Conservation (phyloP, 2,329 filamentous ascomycete species). For the Clarireedia monteithiana region DNA sequence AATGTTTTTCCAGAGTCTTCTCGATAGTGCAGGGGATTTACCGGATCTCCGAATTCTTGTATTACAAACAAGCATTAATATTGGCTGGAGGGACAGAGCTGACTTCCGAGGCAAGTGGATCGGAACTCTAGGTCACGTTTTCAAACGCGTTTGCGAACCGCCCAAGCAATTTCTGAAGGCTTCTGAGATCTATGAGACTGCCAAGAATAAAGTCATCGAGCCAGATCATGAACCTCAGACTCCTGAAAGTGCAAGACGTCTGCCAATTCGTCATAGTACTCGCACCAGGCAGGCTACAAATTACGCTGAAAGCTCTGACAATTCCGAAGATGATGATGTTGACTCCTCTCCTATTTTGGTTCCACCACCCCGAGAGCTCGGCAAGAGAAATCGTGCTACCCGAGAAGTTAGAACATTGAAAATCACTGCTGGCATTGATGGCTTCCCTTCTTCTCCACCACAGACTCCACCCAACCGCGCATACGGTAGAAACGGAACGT, state of each 20-base stretch:
- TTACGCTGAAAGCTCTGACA: slow-evolving; percentile 24
- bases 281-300: slow-evolving; percentile 13
- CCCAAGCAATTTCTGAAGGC: slow-evolving; percentile 14
- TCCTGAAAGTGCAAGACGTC: slow-evolving; percentile 12
- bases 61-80: slow-evolving; percentile 68
- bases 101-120: slow-evolving; percentile 74
- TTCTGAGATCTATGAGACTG: not conserved
- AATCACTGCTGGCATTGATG: slow-evolving; percentile 23
- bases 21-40: slow-evolving; percentile 60
- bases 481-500: slow-evolving; percentile 13
- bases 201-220: not conserved
- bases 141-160: slow-evolving; percentile 42
- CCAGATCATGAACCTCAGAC: slow-evolving; percentile 1
- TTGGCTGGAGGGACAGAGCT: slow-evolving; percentile 74
- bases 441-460: slow-evolving; percentile 11
- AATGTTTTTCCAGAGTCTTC: slow-evolving; percentile 70
- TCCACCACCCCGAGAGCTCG: slow-evolving; percentile 1
- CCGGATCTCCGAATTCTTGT: slow-evolving; percentile 60
- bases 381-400: slow-evolving; percentile 9
- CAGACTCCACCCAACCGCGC: slow-evolving; percentile 12
- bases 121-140: slow-evolving; percentile 59
- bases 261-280: slow-evolving; percentile 11
- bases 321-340: slow-evolving; percentile 9
- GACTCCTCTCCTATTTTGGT: not conserved
- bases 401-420: slow-evolving; percentile 24